Conservation (phyloP, 2,329 filamentous ascomycete species). For the Diaporthe sp. region DNA sequence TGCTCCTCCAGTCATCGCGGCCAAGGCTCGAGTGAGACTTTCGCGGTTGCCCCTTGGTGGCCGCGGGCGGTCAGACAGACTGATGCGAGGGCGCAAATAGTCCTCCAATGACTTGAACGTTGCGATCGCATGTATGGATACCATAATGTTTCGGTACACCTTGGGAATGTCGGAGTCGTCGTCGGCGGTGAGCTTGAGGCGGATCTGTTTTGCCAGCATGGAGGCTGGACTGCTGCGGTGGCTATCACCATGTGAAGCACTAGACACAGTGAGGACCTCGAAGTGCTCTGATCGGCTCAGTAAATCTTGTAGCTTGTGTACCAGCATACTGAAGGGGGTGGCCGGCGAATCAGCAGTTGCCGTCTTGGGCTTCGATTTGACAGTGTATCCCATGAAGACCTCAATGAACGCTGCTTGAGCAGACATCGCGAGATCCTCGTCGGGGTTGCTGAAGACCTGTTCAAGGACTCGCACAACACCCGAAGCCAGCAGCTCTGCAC, state of each 20-base stretch:
- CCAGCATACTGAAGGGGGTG: constrained; percentile 90
- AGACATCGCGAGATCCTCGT: constrained; percentile 71
- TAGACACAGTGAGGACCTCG: constrained; percentile 95
- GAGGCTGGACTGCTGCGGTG: constrained; percentile 86
- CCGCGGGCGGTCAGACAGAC: constrained; percentile 74
- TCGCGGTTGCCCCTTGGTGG: constrained; percentile 70
- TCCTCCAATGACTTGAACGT: constrained; percentile 98
- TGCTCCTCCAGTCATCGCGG: constrained; percentile 81
- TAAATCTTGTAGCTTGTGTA: constrained; percentile 95
- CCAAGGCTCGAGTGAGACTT: constrained; percentile 76
- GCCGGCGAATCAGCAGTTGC: constrained; percentile 76
- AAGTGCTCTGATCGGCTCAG: constrained; percentile 98
- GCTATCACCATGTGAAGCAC: constrained; percentile 75
- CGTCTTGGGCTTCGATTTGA: constrained; percentile 75
- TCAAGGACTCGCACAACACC: constrained; percentile 89
- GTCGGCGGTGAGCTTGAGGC: constrained; percentile 89
- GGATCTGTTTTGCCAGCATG: constrained; percentile 96
- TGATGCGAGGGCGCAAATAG: constrained; percentile 92
- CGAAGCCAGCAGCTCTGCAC: constrained; percentile 92
- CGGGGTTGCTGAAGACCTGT: constrained; percentile 81
- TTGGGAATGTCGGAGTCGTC: constrained; percentile 91
- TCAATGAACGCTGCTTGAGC: constrained; percentile 89
- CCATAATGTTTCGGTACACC: constrained; percentile 94
- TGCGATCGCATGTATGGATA: constrained; percentile 97
- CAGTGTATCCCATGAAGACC: constrained; percentile 87